Base-by-base conservation (phyloP, 1,284 basidiomycete species). In the Lentinus polychrous region DNA sequence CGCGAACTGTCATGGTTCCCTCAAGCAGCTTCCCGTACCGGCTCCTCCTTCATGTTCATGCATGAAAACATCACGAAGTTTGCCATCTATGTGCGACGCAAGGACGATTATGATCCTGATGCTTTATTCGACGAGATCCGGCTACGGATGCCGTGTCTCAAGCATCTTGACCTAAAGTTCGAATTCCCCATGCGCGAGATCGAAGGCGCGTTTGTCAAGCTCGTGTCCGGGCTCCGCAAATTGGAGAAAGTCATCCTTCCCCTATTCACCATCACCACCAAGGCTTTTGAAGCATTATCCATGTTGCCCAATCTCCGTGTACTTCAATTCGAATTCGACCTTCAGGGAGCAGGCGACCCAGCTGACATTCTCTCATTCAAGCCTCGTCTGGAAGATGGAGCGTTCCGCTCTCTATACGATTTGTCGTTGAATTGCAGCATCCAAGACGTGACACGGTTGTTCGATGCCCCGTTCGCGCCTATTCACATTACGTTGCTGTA, bases 361-460 rank as follows among this genome's bases (percentile, higher is more conserved):
- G 48, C 38, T 1, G 80, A 83, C 49, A 64, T 77, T 1, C 44
- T 57, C 2, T 54, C 61, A 22, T 78, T 80, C 54, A 15, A 48
- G 4, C 79, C 78, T 1, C 56, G 52, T 2, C 61, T 81, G 11
- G 40, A 60, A 18, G 66, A 74, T 50, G 75, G 72, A 17, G 70
- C 76, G 0, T 86, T 84, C 58, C 78, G 76, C 0, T 61, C 67
- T 0, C 66, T 86, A 4, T 70, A 65, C 56, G 78, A 82, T 49
- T 66, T 82, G 35, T 75, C 70, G 3, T 55, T 79, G 32, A 72
- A 71, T 32, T 68, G 67, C 2, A 56, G 62, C 15, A 63, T 81
- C 15, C 59, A 62, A 2, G 69, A 78, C 47, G 64, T 74, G n/a
- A 62, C 70, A 2, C 60, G 56, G 2, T 77, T 83, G 60, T 60